A percentile compares a stretch with the other conserved stretches of the same genome.
Evolutionary conservation across 2,329 filamentous ascomycete species (phyloP).

Genomic region (Neofusicoccum sp.): DNA sequence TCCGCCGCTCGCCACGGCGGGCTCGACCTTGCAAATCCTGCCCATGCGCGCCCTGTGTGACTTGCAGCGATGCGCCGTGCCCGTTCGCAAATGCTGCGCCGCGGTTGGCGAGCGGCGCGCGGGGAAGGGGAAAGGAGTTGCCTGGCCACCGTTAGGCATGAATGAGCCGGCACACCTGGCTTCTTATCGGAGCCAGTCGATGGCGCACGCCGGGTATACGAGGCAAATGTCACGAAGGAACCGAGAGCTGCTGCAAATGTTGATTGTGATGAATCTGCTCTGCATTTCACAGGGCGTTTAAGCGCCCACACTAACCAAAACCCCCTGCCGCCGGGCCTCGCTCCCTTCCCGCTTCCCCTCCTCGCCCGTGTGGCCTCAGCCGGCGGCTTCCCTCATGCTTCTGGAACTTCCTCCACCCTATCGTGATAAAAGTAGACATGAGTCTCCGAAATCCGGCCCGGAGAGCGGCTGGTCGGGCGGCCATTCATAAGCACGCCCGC

Average conservation of each 20-base stretch:
- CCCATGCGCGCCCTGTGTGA: constrained; percentile 5
- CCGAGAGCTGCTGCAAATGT: constrained; percentile 5
- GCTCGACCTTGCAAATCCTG: constrained; percentile 10
- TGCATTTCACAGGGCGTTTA: constrained; percentile 15
- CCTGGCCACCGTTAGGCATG: background rate
- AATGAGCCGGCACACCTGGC: background rate
- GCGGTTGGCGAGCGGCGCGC: constrained; percentile 12
- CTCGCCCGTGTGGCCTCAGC: background rate
- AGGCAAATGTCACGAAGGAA: constrained; percentile 3
- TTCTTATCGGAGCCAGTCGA: background rate
- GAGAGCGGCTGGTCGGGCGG: background rate
- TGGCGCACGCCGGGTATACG: background rate
- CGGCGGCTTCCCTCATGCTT: constrained; percentile 5
- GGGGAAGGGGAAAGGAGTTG: constrained; percentile 7
- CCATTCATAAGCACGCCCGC: background rate
- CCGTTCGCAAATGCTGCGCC: background rate
- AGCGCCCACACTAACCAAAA: constrained; percentile 8
- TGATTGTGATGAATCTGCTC: constrained; percentile 12
- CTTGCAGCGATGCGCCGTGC: constrained; percentile 12
- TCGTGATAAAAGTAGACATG: background rate
- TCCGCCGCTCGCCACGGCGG: background rate
- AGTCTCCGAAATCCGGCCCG: background rate
- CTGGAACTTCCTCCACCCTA: constrained; percentile 12
- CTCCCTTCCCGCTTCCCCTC: constrained; percentile 17
- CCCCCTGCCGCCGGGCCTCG: constrained; percentile 2